phyloP scores from a whole-genome alignment of 2,329 filamentous ascomycete species.

The Cryphonectria radicalis region DNA sequence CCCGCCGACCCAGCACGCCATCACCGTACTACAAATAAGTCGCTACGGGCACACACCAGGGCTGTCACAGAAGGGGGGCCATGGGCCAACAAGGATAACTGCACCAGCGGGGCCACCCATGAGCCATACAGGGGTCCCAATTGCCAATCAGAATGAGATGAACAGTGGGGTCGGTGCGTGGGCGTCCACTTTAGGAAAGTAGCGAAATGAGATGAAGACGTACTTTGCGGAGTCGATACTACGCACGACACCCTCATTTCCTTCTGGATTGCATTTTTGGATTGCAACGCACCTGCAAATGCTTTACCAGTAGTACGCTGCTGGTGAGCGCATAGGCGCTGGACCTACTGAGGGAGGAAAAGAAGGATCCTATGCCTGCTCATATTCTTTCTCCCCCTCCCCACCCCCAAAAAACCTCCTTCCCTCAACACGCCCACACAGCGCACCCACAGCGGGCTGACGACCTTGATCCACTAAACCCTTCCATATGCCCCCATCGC shows the following conservation, averaged over 20 bases:
- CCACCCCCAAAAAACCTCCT: not conserved
- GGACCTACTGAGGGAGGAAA: not conserved
- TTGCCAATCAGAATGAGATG: constrained; percentile 1
- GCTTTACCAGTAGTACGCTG: not conserved
- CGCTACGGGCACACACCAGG: not conserved
- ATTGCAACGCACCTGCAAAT: not conserved
- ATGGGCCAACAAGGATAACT: not conserved
- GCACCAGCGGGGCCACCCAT: not conserved
- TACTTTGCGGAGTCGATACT: constrained; percentile 6
- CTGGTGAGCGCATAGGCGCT: not conserved
- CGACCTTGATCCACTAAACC: constrained; percentile 4
- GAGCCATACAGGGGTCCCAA: not conserved
- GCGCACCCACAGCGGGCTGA: constrained; percentile 3
- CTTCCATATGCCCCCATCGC: constrained; percentile 1
- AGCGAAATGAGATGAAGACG: constrained; percentile 14
- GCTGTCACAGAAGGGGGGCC: not conserved
- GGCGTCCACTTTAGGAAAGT: constrained; percentile 17
- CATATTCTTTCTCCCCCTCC: not conserved
- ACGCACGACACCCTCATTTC: constrained; percentile 18
- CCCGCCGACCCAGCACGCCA: not conserved
- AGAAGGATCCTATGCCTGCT: not conserved
- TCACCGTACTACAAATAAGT: not conserved
- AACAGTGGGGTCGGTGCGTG: constrained; percentile 7
- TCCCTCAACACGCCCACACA: not conserved
- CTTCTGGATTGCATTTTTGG: not conserved